Base-by-base conservation (phyloP, 192 early-diverging fungal genomes). In the Tieghemiomyces parasiticus region DNA sequence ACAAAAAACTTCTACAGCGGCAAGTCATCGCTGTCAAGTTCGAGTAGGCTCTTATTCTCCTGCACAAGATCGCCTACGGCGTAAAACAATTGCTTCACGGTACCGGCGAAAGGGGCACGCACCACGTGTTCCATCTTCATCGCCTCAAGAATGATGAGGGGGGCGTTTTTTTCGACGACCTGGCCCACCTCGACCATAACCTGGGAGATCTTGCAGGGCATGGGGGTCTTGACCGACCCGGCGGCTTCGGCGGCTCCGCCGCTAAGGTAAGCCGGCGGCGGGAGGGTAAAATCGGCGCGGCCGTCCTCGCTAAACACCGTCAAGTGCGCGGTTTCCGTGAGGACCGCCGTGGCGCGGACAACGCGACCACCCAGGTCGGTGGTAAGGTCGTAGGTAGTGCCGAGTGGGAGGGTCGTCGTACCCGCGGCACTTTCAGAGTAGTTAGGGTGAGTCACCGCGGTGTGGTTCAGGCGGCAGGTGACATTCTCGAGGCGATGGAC, bases 111-210 rank as follows among this genome's bases (percentile, higher is more conserved):
- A 3, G 91, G 92, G 1, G 90, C 84, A 65, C 81, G 83, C 60
- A 97, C 86, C 47, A 90, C 79, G 60, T 95, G 92, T 78, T 97
- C 94, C 94, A 97, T 97, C 79, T 97, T 97, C 94, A 97, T 97
- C 22, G 94, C 94, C 64, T 97, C 94, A 32, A 97, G 73, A 32
- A 97, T 77, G 2, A 95, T 70, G 32, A 97, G 67, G 35, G 82
- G 78, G 48, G 82, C 75, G 38, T 86, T 91, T 68, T 90, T 88
- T 49, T 79, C 78, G 12, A 97, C 87, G 35, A 74, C 74, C 32
- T 88, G 81, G 19, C 92, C 94, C 25, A 80, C 67, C 58, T 82
- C 73, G 2, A 89, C 80, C 46, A 79, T 66, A 0, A 95, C 80
- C 68, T 86, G 85, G 24, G 91, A 87, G 59, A 97, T 94, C 75